phyloP scores from a whole-genome alignment of 2,329 filamentous ascomycete species.

The Colletotrichum sp. region DNA sequence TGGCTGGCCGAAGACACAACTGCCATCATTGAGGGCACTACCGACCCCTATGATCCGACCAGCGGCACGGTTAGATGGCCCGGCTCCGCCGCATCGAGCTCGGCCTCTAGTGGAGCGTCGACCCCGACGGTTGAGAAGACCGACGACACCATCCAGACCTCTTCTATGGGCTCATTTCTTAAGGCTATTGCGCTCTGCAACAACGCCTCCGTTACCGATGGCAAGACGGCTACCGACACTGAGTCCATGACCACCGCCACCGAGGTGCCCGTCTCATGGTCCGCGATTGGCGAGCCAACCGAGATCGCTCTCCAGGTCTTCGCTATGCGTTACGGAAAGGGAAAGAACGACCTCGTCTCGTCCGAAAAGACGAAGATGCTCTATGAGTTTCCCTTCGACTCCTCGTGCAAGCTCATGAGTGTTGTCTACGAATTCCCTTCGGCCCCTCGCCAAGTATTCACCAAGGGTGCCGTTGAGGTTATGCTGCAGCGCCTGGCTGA shows the following conservation, averaged over 20 bases:
- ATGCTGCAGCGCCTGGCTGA: slow-evolving; percentile 57
- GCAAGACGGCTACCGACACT: slow-evolving; percentile 45
- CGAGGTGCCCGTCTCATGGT: slow-evolving; percentile 50
- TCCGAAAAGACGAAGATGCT: slow-evolving; percentile 51
- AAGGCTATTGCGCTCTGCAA: slow-evolving; percentile 68
- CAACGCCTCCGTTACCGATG: slow-evolving; percentile 55
- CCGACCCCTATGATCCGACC: slow-evolving; percentile 66
- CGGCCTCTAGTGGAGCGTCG: slow-evolving; percentile 29
- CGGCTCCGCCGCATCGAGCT: slow-evolving; percentile 37
- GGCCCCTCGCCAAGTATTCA: slow-evolving; percentile 48
- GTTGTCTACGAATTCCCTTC: slow-evolving; percentile 61
- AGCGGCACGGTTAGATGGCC: slow-evolving; percentile 57
- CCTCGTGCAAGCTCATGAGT: slow-evolving; percentile 76
- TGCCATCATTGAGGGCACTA: slow-evolving; percentile 58
- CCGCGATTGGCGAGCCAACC: slow-evolving; percentile 70
- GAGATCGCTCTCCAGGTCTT: slow-evolving; percentile 79
- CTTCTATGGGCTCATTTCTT: slow-evolving; percentile 51
- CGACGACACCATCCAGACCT: slow-evolving; percentile 29
- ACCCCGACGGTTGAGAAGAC: slow-evolving; percentile 29
- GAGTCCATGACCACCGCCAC: slow-evolving; percentile 52
- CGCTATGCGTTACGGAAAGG: slow-evolving; percentile 69
- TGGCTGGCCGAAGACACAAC: slow-evolving; percentile 62
- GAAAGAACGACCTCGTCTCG: slow-evolving; percentile 38
- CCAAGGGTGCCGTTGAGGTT: slow-evolving; percentile 65
- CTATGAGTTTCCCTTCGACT: slow-evolving; percentile 76